Percentiles rank a stretch among this genome's conserved stretches.
These are phyloP conservation scores for Sclerotinia glacialis DNA, from an alignment of 2,329 filamentous ascomycete species.

Conservation along the genomic window DNA sequence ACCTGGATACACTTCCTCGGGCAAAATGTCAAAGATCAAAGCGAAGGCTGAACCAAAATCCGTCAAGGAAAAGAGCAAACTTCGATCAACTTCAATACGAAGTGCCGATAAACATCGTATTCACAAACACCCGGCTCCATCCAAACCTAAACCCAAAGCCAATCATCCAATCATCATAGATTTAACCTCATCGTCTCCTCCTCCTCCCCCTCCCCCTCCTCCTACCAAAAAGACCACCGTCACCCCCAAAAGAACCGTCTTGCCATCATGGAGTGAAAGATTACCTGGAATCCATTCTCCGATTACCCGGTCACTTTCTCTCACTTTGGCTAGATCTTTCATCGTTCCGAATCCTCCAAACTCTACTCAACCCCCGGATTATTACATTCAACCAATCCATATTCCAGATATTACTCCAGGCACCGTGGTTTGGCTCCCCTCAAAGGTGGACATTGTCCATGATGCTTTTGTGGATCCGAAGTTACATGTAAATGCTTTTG, in stretches of 20 bases:
- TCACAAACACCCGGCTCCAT: not conserved
- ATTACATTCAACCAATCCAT: slow-evolving; percentile 3
- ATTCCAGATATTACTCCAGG: not conserved
- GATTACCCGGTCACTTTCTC: not conserved
- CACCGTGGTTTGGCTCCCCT: slow-evolving; percentile 8
- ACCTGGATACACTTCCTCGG: too few species aligned
- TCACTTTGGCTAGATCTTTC: not conserved
- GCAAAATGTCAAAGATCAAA: not conserved
- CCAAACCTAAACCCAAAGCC: not conserved
- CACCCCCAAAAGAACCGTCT: not conserved
- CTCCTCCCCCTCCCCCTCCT: not conserved
- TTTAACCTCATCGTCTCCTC: slow-evolving; percentile 4
- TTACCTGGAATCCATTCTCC: not conserved
- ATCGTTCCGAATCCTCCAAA: not conserved
- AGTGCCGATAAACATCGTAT: not conserved
- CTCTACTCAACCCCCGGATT: not conserved
- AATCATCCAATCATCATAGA: not conserved
- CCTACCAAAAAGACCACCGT: too few species aligned
- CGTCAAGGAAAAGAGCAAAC: not conserved
- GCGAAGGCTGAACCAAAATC: not conserved
- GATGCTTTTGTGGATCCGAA: slow-evolving; percentile 5
- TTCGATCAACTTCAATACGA: not conserved
- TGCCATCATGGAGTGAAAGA: not conserved
- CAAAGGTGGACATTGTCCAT: not conserved
- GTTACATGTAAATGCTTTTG: slow-evolving; percentile 17